Percentiles rank a stretch among this genome's conserved stretches.
phyloP scores from a whole-genome alignment of 2,329 filamentous ascomycete species.

The Claviceps humidiphila region DNA sequence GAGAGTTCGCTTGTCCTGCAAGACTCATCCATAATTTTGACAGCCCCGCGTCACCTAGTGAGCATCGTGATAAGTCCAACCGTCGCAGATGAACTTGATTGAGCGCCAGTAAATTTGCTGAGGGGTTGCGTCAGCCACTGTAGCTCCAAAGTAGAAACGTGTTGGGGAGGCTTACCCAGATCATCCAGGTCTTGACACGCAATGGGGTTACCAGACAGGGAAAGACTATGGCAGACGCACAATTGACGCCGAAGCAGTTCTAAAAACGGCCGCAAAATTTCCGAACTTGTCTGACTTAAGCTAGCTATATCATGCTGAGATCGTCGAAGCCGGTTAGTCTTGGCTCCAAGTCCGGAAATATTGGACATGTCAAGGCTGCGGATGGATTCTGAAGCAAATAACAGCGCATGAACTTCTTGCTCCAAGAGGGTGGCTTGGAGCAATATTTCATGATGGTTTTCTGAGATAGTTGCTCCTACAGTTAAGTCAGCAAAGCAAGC shows the following conservation, averaged over 20 bases:
- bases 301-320: conserved; percentile 11
- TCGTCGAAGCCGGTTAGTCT: conserved; percentile 12
- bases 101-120: conserved; percentile 20
- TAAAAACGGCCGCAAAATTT: conserved; percentile 35
- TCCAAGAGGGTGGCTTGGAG: conserved; percentile 37
- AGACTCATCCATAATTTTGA: conserved; percentile 34
- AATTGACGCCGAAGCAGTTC: conserved; percentile 34
- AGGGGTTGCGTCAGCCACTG: background rate
- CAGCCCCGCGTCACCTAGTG: conserved; percentile 35
- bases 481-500: background rate
- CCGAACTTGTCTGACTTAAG: conserved; percentile 18
- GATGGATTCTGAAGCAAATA: conserved; percentile 42
- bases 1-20: conserved; percentile 27
- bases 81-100: conserved; percentile 29
- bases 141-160: background rate
- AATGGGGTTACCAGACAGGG: conserved; percentile 36
- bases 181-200: conserved; percentile 34
- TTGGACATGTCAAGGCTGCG: conserved; percentile 40
- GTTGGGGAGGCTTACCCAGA: conserved; percentile 23
- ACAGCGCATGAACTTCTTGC: conserved; percentile 42
- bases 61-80: conserved; percentile 38
- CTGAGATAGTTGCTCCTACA: conserved; percentile 31
- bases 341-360: conserved; percentile 18
- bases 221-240: conserved; percentile 36
- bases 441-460: conserved; percentile 34